These are phyloP conservation scores for Penicillium roqueforti DNA, from an alignment of 495 filamentous ascomycete species.

Conservation along the genomic window DNA sequence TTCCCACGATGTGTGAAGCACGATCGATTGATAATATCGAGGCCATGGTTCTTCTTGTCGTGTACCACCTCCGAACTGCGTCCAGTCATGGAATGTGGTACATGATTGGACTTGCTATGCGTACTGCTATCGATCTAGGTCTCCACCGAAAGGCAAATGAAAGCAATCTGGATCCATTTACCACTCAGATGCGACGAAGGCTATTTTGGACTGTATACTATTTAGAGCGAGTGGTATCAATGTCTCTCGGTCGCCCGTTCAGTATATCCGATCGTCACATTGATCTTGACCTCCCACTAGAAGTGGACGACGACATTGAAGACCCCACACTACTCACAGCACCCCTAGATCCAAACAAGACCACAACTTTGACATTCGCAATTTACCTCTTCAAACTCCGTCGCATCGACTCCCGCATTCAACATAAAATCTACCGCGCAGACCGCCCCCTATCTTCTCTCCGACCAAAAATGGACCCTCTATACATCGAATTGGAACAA, in stretches of 20 bases:
- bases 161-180: constrained; percentile 42
- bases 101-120: constrained; percentile 54
- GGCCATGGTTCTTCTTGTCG: constrained; percentile 52
- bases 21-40: constrained; percentile 51
- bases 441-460: constrained; percentile 45
- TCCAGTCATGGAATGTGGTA: constrained; percentile 55
- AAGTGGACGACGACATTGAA: constrained; percentile 45
- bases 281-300: constrained; percentile 46
- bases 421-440: constrained; percentile 52
- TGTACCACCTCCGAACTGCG: constrained; percentile 49
- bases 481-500: constrained; percentile 48
- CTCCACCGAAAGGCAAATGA: constrained; percentile 50
- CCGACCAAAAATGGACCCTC: constrained; percentile 45
- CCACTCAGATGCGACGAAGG: constrained; percentile 45
- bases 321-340: constrained; percentile 40
- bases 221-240: constrained; percentile 47
- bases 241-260: constrained; percentile 49
- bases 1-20: constrained; percentile 47
- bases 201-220: constrained; percentile 55
- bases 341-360: constrained; percentile 28
- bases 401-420: constrained; percentile 50
- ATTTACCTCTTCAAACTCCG: constrained; percentile 50
- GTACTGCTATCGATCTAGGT: constrained; percentile 51
- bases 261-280: constrained; percentile 52
- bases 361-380: constrained; percentile 44